Conservation (phyloP, 306 rosid genomes). For the Inga leiocalycina region DNA sequence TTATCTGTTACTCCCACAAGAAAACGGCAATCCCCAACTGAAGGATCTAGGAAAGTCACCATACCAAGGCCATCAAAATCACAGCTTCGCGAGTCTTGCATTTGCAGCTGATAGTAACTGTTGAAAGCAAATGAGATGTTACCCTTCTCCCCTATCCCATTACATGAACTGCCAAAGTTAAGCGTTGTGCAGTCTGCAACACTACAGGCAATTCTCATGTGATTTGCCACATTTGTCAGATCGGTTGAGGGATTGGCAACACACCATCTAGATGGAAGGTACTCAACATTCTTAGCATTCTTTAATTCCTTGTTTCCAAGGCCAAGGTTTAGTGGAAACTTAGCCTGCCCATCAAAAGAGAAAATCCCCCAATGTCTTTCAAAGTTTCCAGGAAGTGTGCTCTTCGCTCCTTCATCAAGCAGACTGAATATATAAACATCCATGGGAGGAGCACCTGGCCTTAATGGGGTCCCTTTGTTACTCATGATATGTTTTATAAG, state of each 20-base stretch:
- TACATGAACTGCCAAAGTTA: conserved; percentile 86
- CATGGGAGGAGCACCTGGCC: conserved; percentile 73
- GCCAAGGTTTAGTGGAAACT: conserved; percentile 78
- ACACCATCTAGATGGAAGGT: conserved; percentile 96
- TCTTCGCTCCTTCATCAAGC: conserved; percentile 87
- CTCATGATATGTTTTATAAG: conserved; percentile 65
- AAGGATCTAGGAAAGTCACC: conserved; percentile 85
- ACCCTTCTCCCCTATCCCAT: conserved; percentile 83
- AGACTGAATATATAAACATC: conserved; percentile 82
- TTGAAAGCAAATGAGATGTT: conserved; percentile 92
- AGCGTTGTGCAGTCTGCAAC: conserved; percentile 93
- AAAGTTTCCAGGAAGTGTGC: conserved; percentile 82
- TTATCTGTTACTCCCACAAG: conserved; percentile 79
- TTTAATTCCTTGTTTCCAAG: conserved; percentile 64
- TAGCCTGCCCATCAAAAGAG: conserved; percentile 92
- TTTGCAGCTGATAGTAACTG: conserved; percentile 88
- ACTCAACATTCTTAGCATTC: conserved; percentile 79
- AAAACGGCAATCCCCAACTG: conserved; percentile 81
- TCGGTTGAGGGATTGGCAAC: conserved; percentile 73
- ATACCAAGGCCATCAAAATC: conserved; percentile 88
- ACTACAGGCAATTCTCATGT: conserved; percentile 77
- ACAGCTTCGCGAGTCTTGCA: conserved; percentile 81
- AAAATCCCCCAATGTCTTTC: conserved; percentile 98
- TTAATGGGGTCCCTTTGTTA: conserved; percentile 84
- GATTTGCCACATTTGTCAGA: conserved; percentile 61